Base-by-base conservation (phyloP, 2,329 filamentous ascomycete genomes). In the Alternaria rosae region DNA sequence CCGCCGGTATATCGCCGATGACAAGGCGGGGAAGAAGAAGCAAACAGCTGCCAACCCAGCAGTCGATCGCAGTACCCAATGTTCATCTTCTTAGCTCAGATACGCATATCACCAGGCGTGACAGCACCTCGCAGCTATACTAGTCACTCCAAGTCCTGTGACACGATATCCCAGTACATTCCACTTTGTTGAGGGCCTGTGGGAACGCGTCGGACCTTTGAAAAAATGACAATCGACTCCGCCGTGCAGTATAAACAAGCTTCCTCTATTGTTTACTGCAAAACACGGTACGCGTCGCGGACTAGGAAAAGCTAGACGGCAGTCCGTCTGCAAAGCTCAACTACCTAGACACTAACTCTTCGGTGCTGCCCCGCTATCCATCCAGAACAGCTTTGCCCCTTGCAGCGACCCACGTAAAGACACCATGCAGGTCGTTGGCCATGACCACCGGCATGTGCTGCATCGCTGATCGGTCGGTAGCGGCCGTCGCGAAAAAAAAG, bases 401-500 rank as follows among this genome's bases (percentile, higher is more conserved):
- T 65, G 66, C 66, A 69, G 64, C 47, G 59, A 65, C 61, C 55
- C 61, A 42, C 57, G 56, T 32, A 28, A 43, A 42, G 41, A 50
- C 59, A 58, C 42, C 50, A 54, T 54, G 50, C 44, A 35, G 41
- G 13, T 26, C 17, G 35, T 23, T 44, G 15, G 25, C 28, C 25
- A 30, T 35, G 53, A n/a, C 42, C 41, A 54, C 43, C 30, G 5
- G 21, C 32, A 43, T 54, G 43, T 25, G 47, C 25, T 20, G 7
- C 48, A 50, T 53, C 59, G 44, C 57, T 66, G 56, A 62, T 56
- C 71, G 70, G 70, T 69, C 73, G 73, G 71, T 48, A 61, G 70
- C 73, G 71, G 64, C 73, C 70, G 73, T 32, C 13, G 47, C 25
- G n/a, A 45, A 17, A 43, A 44, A 58, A 43, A 25, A 42, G 25